Evolutionary conservation across 2,329 filamentous ascomycete genomes (phyloP), one percentile per base, ranked within the genome.

Genomic region (Xylariaceae sp.): DNA sequence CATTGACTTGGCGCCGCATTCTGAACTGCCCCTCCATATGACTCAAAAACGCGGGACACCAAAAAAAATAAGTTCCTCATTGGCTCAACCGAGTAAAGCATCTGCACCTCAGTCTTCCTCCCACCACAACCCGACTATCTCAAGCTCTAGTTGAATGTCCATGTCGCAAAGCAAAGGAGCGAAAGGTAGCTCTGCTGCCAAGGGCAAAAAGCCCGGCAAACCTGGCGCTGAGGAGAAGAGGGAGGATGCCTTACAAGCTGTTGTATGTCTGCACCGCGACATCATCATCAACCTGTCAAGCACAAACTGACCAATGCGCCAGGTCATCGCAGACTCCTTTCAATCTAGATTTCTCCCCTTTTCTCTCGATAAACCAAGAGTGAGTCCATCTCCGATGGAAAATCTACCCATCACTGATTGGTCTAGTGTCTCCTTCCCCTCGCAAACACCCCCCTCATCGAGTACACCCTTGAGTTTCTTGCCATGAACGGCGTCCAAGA

Each of bases 391-490:
- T 34, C 8, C 34, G 23, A 17, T 10, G 35, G 25, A 37, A 37
- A 20, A 37, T 45, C 52, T 40, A 49, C 44, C 39, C 52, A 59
- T 44, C 56, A 37, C 45, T 17, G n/a, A 22, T 14, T 33, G 21
- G 37, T 42, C 22, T 60, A 94, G 88, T 97, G 93, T 72, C 84
- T 98, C 23, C 76, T 98, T 6, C 90, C 92, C 10, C 77, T 98
- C 49, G 93, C 89, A 49, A 97, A 97, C 66, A 91, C 85, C 2
- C 92, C 93, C 27, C 75, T 98, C 52, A 95, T 98, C 69, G 93
- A 98, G 67, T 97, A 98, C 66, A 97, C 92, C 4, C 83, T 97
- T 60, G 91, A 97, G 63, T 97, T 95, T 61, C 82, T 98, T 1
- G 90, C 90, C 54, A 92, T 92, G 77, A 90, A 93, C 47, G 90